Conservation (phyloP, 2,329 filamentous ascomycete species). For the Aspergillus ochraceoroseus region DNA sequence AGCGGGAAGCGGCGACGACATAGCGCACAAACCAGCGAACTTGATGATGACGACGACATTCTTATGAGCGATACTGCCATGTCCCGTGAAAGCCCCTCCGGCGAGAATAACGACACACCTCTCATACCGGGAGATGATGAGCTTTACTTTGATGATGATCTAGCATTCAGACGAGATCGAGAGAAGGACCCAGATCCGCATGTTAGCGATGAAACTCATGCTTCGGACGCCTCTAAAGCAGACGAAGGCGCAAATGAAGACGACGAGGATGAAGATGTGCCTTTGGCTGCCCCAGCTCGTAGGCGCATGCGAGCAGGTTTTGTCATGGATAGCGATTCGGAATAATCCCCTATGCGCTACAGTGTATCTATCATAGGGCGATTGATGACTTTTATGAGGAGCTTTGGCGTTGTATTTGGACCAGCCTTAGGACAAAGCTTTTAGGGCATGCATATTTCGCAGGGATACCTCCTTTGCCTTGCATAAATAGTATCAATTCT, state of each 20-base stretch:
- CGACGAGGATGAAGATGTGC: slow-evolving; percentile 32
- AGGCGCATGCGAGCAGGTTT: slow-evolving; percentile 39
- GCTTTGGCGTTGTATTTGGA: slow-evolving; percentile 1
- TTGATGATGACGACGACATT: slow-evolving; percentile 32
- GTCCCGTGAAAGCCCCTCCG: too few species aligned
- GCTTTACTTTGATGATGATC: slow-evolving; percentile 33
- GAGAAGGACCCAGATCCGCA: slow-evolving; percentile 14
- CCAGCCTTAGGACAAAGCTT: not conserved
- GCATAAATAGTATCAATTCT: too few species aligned
- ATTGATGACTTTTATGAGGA: slow-evolving; percentile 29
- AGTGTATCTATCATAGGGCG: too few species aligned
- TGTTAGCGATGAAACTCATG: slow-evolving; percentile 1
- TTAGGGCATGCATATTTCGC: too few species aligned
- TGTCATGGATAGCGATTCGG: slow-evolving; percentile 44
- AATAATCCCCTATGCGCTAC: slow-evolving; percentile 24
- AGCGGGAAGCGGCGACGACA: slow-evolving; percentile 32
- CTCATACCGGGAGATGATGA: slow-evolving; percentile 31
- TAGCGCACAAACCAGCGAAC: slow-evolving; percentile 12
- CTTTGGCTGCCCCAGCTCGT: slow-evolving; percentile 28
- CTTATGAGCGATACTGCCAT: slow-evolving; percentile 28
- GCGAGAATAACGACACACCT: slow-evolving; percentile 16
- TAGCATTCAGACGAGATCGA: slow-evolving; percentile 30
- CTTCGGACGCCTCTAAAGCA: slow-evolving; percentile 8
- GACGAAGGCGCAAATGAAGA: slow-evolving; percentile 8
- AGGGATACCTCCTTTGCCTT: too few species aligned